Conservation (phyloP, 768 basidiomycete species). For the Lentinus brumalis region DNA sequence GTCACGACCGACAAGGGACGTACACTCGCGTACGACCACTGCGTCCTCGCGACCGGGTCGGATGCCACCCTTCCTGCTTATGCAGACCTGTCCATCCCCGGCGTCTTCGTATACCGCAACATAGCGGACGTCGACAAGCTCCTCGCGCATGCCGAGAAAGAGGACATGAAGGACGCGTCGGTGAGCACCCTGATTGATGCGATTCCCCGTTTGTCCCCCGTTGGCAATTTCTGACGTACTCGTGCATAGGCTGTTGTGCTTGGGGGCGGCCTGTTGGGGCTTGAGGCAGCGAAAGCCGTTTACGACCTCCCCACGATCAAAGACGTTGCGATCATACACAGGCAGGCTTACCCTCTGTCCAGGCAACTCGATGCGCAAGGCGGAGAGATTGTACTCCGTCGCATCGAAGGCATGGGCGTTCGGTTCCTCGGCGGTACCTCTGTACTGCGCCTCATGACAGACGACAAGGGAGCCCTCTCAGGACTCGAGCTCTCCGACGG, state of each 20-base stretch:
- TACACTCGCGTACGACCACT: conserved; percentile 56
- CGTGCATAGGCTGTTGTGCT: conserved; percentile 48
- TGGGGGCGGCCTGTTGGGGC: conserved; percentile 70
- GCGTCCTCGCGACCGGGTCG: conserved; percentile 72
- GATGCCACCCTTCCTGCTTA: conserved; percentile 64
- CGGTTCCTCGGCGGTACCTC: conserved; percentile 49
- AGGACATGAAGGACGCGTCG: conserved; percentile 37
- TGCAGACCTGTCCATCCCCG: conserved; percentile 46
- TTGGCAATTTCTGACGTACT: background rate
- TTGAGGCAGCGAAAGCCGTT: conserved; percentile 75
- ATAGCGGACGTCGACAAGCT: conserved; percentile 69
- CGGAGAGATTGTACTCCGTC: conserved; percentile 60
- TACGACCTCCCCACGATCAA: conserved; percentile 55
- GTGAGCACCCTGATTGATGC: conserved; percentile 3
- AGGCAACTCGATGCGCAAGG: conserved; percentile 60
- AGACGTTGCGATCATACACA: conserved; percentile 55
- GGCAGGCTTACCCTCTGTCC: conserved; percentile 54
- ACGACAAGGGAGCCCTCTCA: conserved; percentile 38
- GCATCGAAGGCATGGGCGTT: conserved; percentile 63
- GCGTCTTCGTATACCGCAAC: conserved; percentile 74
- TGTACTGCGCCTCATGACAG: conserved; percentile 40
- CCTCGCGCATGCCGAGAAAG: conserved; percentile 54
- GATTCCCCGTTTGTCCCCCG: background rate
- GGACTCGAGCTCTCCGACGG: conserved; percentile 56
- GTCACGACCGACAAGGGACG: conserved; percentile 49